Evolutionary conservation across 2,329 filamentous ascomycete species (phyloP).

Genomic region (Dothideomycetes sp.): DNA sequence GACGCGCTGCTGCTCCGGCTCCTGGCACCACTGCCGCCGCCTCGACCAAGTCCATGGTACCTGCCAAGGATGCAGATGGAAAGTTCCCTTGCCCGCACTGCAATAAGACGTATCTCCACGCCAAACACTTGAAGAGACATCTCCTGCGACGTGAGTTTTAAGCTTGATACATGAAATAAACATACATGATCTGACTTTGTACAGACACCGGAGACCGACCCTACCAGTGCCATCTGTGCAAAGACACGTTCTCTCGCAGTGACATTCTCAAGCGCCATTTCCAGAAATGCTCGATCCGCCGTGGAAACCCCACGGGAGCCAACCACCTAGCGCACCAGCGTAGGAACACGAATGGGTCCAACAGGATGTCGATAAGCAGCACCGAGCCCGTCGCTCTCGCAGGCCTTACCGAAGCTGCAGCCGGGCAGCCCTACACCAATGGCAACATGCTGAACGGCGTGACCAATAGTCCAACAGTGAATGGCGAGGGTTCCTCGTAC

Average conservation of each 20-base stretch:
- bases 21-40: slow-evolving; percentile 52
- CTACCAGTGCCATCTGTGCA: slow-evolving; percentile 96
- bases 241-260: slow-evolving; percentile 94
- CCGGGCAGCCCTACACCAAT: slow-evolving; percentile 22
- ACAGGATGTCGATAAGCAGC: slow-evolving; percentile 28
- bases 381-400: slow-evolving; percentile 29
- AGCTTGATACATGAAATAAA: slow-evolving; percentile 2
- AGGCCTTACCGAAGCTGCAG: slow-evolving; percentile 25
- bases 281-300: slow-evolving; percentile 94
- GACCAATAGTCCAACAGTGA: slow-evolving; percentile 27
- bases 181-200: slow-evolving; percentile 26
- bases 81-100: slow-evolving; percentile 98
- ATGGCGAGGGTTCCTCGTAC: slow-evolving; percentile 26
- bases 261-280: slow-evolving; percentile 99
- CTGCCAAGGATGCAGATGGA: slow-evolving; percentile 90
- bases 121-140: slow-evolving; percentile 96
- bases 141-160: slow-evolving; percentile 78
- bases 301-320: slow-evolving; percentile 89
- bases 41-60: slow-evolving; percentile 66
- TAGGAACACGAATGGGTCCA: slow-evolving; percentile 37
- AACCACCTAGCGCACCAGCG: slow-evolving; percentile 75
- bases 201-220: slow-evolving; percentile 93
- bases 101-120: slow-evolving; percentile 94
- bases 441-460: slow-evolving; percentile 19
- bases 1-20: slow-evolving; percentile 67